Evolutionary conservation across 305 asterid genomes (phyloP), one percentile per base, ranked within the genome.

Genomic region (Solanum hybrid): DNA sequence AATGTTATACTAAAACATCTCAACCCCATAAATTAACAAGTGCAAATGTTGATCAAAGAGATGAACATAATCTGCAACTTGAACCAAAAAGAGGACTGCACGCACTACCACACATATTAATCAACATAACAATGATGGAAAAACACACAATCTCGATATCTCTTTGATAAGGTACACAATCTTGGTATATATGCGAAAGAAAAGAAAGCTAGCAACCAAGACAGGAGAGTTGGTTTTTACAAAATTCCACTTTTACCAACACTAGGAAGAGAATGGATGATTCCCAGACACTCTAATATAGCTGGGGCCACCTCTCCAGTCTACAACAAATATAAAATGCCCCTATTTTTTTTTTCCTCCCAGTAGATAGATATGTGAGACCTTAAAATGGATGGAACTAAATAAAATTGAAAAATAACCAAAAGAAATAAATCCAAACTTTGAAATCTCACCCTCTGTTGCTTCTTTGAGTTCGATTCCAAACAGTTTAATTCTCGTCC

Each of bases 401-500:
- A 85, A 31, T 70, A 33, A 41, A 87, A 32, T 51, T 38, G 51
- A 83, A 39, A 76, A 76, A 22, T 22, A 73, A 76, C 38, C 27
- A 57, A 80, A 61, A 73, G 57, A 85, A 20, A 57, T 31, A 32
- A 85, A 51, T 85, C 77, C 77, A 10, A 11, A 31, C 77, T 57
- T 31, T 31, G 88, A 84, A 57, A 41, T 39, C 90, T 89, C 90
- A 92, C 87, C 92, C 92, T 91, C 91, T 87, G 7, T 92, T 89
- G 78, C 75, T 91, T 91, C n/a, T 86, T 89, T 15, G 88, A 90
- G 92, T 93, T 94, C 4, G 90, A 79, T 73, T 89, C 95, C 82
- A 92, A 5, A 93, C 91, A 61, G 90, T 92, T 90, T 91, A 90
- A 88, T 90, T 88, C 81, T 95, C 94, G 22, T 93, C 97, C 87